phyloP scores from a whole-genome alignment of 441 rosid species.

The Monsonia emarginata region DNA sequence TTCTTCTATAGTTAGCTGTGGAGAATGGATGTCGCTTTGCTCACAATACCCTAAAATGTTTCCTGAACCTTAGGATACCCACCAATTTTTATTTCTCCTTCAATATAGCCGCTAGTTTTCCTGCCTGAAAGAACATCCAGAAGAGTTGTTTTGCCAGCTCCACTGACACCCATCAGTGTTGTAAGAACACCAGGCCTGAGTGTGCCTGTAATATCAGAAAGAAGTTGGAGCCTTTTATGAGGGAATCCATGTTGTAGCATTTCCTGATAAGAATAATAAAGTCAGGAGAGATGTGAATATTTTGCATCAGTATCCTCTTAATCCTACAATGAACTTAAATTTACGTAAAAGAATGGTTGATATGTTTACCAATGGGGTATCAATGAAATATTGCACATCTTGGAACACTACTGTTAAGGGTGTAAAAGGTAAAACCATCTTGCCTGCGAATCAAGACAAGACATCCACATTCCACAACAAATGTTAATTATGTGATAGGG shows the following conservation, averaged over 20 bases:
- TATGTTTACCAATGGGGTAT: constrained; percentile 46
- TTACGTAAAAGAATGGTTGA: constrained; percentile 4
- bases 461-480: background rate
- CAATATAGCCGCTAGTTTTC: constrained; percentile 47
- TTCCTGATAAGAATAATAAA: constrained; percentile 22
- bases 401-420: constrained; percentile 47
- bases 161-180: constrained; percentile 66
- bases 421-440: constrained; percentile 47
- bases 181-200: constrained; percentile 55
- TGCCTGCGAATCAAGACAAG: constrained; percentile 26
- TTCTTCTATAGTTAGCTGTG: constrained; percentile 51
- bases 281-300: background rate
- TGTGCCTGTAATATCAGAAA: constrained; percentile 39
- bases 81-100: constrained; percentile 51
- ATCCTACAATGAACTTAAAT: background rate
- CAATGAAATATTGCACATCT: constrained; percentile 46
- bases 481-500: background rate
- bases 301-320: background rate
- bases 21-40: constrained; percentile 56
- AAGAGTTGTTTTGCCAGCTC: constrained; percentile 71
- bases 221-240: constrained; percentile 39
- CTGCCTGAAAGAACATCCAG: constrained; percentile 64
- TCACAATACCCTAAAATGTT: constrained; percentile 60
- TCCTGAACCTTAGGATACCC: constrained; percentile 52
- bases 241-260: constrained; percentile 34